A percentile compares a stretch with the other conserved stretches of the same genome.
These are phyloP conservation scores for Pelargonium australe DNA, from an alignment of 441 rosid species.

Conservation along the genomic window DNA sequence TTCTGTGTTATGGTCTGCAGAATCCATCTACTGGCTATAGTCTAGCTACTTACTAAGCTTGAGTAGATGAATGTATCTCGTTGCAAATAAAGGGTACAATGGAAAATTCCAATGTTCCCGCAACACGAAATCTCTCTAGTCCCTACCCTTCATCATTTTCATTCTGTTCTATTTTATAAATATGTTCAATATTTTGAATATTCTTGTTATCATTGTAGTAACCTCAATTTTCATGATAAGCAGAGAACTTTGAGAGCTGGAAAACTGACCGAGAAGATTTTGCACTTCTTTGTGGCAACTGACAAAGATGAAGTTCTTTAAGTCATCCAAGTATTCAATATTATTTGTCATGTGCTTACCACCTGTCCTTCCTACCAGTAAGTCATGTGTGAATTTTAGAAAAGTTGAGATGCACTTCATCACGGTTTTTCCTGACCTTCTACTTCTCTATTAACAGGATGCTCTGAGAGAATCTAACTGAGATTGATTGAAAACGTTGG, in stretches of 20 bases:
- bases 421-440: conserved; percentile 14
- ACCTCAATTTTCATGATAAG: neutral
- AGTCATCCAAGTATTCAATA: neutral
- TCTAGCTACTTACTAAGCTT: too few species aligned
- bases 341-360: neutral
- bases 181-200: neutral
- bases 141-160: neutral
- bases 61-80: too few species aligned
- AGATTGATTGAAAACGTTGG: conserved; percentile 10
- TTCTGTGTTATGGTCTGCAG: too few species aligned
- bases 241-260: conserved; percentile 62
- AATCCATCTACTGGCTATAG: too few species aligned
- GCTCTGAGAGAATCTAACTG: conserved; percentile 54
- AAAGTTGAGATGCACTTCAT: neutral
- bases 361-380: neutral
- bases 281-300: conserved; percentile 57
- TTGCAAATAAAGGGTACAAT: too few species aligned
- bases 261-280: conserved; percentile 63
- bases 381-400: neutral
- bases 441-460: conserved; percentile 34
- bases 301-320: conserved; percentile 15
- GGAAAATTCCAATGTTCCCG: too few species aligned
- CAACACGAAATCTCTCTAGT: neutral
- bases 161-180: neutral
- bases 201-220: neutral